Base-by-base conservation (phyloP, 768 basidiomycete species). In the Mycena sanguinolenta region DNA sequence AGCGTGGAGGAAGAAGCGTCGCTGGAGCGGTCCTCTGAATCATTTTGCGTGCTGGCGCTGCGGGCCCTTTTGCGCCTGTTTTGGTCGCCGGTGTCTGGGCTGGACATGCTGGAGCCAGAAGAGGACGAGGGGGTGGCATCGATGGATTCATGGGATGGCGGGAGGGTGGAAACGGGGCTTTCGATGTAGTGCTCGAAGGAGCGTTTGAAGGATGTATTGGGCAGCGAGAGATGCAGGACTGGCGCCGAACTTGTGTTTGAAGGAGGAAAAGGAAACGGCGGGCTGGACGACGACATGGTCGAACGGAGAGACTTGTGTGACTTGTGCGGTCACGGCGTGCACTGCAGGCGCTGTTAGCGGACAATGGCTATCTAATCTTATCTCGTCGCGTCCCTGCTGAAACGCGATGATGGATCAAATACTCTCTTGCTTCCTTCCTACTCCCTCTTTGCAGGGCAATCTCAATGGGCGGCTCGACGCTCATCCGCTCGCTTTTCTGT, bases 51-150 rank as follows among this genome's bases (percentile, higher is more conserved):
- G 69, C 84, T 86, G 38, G 84, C 86, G 69, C 89, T 90, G 54
- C 89, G 80, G 5, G 90, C 87, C 36, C 90, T 80, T 78, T 90
- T 90, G 70, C 85, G 89, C 67, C 88, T 85, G 63, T 87, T 83
- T 72, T 86, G 85, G 55, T 83, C 82, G 76, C 81, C 78, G n/a
- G n/a, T n/a, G 75, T 73, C 75, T 63, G 63, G 46, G 28, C 67
- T 62, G 23, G 14, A 28, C 6, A 55, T 58, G 25, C 55, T 63
- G 13, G 65, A 63, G 38, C 59, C 65, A 32, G 42, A 46, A 46
- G 16, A 39, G 17, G 61, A 66, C 25, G 70, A 54, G 46, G 46
- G 46, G 69, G 67, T n/a, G 58, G 44, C 53, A 59, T 69, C 59
- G 52, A 57, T 55, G 59, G 61, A 25, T 32, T 68, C 71, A 42